Conservation (phyloP, 768 basidiomycete species). For the Cyclocybe cylindracea region DNA sequence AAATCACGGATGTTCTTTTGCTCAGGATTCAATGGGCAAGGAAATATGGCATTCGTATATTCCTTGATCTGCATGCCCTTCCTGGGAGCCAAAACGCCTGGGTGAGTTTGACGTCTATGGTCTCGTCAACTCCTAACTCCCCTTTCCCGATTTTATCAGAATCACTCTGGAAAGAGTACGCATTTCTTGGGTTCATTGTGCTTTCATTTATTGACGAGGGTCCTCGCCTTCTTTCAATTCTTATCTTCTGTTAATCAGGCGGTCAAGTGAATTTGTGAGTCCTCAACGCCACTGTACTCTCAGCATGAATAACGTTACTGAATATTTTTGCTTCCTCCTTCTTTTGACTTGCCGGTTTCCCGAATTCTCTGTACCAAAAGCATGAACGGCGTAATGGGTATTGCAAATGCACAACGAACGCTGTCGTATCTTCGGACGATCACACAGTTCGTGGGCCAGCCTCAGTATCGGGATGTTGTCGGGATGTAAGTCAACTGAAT, state of each 20-base stretch:
- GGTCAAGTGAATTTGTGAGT: constrained; percentile 67
- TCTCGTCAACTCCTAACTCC: constrained; percentile 7
- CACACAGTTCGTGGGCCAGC: constrained; percentile 84
- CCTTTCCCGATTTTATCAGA: constrained; percentile 25
- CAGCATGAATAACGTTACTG: constrained; percentile 11
- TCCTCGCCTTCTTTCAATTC: constrained; percentile 3
- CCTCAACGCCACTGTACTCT: constrained; percentile 11
- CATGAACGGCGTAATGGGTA: constrained; percentile 83
- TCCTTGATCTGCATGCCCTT: constrained; percentile 75
- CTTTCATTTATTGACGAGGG: constrained; percentile 4
- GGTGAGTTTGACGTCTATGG: constrained; percentile 32
- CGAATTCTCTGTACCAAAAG: constrained; percentile 20
- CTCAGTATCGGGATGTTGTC: constrained; percentile 74
- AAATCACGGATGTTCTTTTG: constrained; percentile 44
- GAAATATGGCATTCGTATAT: constrained; percentile 89
- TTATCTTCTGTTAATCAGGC: constrained; percentile 22
- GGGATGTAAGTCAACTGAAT: constrained; percentile 44
- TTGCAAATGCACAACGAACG: constrained; percentile 85
- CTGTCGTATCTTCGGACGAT: constrained; percentile 80
- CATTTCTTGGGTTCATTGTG: constrained; percentile 3
- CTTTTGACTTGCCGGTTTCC: constrained; percentile 6
- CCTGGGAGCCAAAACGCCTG: constrained; percentile 86
- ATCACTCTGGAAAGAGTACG: constrained; percentile 40
- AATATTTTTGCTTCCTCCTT: constrained; percentile 11
- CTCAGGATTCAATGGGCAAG: constrained; percentile 78